Conservation (phyloP, 345 rosid species). For the rapeseed (Brassica napus) region DNA sequence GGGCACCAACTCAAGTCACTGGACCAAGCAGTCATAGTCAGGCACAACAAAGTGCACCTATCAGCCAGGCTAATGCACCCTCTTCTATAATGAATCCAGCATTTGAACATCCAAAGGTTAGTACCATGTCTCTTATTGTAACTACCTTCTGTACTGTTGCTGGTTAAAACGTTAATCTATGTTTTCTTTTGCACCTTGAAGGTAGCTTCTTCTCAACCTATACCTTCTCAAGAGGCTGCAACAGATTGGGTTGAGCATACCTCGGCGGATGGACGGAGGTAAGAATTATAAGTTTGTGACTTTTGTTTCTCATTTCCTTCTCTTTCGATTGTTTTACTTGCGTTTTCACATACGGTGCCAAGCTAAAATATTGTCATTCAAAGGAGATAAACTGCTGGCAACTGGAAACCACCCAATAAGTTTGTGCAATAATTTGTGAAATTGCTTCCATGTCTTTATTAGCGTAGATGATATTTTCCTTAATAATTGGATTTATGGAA, state of each 20-base stretch:
- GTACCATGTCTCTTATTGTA: constrained; percentile 8
- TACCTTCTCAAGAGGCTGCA: constrained; percentile 44
- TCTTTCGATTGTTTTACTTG: constrained; percentile 1
- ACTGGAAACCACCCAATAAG: background rate
- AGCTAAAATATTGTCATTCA: constrained; percentile 13
- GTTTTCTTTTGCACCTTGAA: constrained; percentile 19
- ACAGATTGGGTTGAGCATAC: constrained; percentile 89
- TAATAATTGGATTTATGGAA: background rate
- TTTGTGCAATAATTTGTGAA: constrained; percentile 1
- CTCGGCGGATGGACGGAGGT: constrained; percentile 86
- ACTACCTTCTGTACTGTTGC: constrained; percentile 18
- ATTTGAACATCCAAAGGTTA: constrained; percentile 53
- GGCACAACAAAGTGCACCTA: constrained; percentile 51
- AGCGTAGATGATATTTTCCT: background rate
- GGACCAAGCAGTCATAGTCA: constrained; percentile 51
- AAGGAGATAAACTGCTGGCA: constrained; percentile 11
- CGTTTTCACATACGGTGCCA: constrained; percentile 5
- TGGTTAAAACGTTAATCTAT: constrained; percentile 18
- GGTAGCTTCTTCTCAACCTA: constrained; percentile 36
- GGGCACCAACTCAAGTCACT: constrained; percentile 54
- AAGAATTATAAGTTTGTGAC: constrained; percentile 17
- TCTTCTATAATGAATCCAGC: constrained; percentile 44
- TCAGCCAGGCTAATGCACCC: constrained; percentile 45
- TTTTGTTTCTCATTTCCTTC: constrained; percentile 12
- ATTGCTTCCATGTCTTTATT: background rate